A percentile compares a stretch with the other conserved stretches of the same genome.
These are phyloP conservation scores for Williopsis jadinii DNA, from an alignment of 1,139 yeast species.

Conservation along the genomic window DNA sequence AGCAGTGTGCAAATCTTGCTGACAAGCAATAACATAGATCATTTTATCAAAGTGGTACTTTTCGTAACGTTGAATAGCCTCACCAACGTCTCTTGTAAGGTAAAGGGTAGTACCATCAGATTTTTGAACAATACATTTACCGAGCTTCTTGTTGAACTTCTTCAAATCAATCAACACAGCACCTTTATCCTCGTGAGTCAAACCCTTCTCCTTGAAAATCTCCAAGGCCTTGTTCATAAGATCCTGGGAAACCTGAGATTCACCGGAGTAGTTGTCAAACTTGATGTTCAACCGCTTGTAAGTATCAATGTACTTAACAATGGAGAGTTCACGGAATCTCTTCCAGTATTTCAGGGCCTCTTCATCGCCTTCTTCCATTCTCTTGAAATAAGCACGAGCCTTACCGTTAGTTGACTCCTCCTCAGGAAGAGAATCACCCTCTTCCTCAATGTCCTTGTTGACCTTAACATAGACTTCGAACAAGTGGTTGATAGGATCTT, in stretches of 20 bases:
- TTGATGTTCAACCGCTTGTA: conserved; percentile 87
- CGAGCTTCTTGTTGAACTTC: conserved; percentile 83
- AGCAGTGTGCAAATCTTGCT: conserved; percentile 90
- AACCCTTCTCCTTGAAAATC: conserved; percentile 56
- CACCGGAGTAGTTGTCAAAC: conserved; percentile 90
- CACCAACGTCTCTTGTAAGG: conserved; percentile 95
- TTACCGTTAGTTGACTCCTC: conserved; percentile 62
- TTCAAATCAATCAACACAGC: conserved; percentile 85
- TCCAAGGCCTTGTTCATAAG: conserved; percentile 62
- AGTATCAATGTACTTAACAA: conserved; percentile 77
- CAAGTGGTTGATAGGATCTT: conserved; percentile 89
- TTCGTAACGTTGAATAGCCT: conserved; percentile 86
- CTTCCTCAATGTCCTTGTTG: conserved; percentile 71
- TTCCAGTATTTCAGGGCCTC: conserved; percentile 76
- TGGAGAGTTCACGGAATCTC: conserved; percentile 84
- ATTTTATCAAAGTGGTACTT: conserved; percentile 86
- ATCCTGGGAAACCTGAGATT: conserved; percentile 82
- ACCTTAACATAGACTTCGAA: conserved; percentile 90
- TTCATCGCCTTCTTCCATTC: conserved; percentile 92
- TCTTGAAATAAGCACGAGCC: conserved; percentile 84
- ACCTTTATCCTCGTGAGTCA: conserved; percentile 85
- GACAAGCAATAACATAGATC: conserved; percentile 93
- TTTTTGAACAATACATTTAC: conserved; percentile 90
- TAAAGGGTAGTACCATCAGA: conserved; percentile 94
- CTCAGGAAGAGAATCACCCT: conserved; percentile 57